Base-by-base conservation (phyloP, 2,329 filamentous ascomycete genomes). In the Gnomoniopsis smithogilvyi region DNA sequence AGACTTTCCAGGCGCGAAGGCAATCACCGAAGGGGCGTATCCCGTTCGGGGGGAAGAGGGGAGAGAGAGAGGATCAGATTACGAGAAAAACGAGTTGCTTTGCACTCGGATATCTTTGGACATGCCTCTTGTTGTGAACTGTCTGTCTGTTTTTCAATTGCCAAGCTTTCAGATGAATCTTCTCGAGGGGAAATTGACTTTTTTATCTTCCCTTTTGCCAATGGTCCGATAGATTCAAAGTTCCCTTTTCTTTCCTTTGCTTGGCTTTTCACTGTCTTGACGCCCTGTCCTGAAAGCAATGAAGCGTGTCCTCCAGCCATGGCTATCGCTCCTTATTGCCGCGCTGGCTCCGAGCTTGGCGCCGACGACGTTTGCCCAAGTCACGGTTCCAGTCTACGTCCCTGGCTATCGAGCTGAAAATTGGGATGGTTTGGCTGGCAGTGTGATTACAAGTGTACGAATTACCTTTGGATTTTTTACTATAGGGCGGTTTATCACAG, bases 401-500 rank as follows among this genome's bases (percentile, higher is more conserved):
- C 78, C 78, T 0, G 73, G 74, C 41, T 80, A 79, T 54, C 62
- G 68, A 43, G 59, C 70, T 34, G 67, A 72, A n/a, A 71, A 74
- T 36, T 81, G 78, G 78, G 72, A 72, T 12, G 63, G 73, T 3
- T 67, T 80, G 51, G 76, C 77, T 50, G 78, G 78, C 15, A 80
- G 77, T 65, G 68, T 80, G 52, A 63, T 81, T 19, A 71, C 72
- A 36, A 76, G 70, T 61, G 78, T 80, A 72, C 54, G 74, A 46
- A 22, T n/a, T n/a, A n/a, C n/a, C n/a, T n/a, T n/a, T n/a, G n/a
- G n/a, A n/a, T n/a, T n/a, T n/a, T n/a, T n/a, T n/a, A n/a, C n/a
- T n/a, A n/a, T n/a, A n/a, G n/a, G n/a, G n/a, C 12, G 41, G 22
- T 36, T 24, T 45, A 57, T 47, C 17, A 57, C 67, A 10, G 58